Evolutionary conservation across 179 eudicot species (phyloP).

Genomic region (Pouteria campechiana): DNA sequence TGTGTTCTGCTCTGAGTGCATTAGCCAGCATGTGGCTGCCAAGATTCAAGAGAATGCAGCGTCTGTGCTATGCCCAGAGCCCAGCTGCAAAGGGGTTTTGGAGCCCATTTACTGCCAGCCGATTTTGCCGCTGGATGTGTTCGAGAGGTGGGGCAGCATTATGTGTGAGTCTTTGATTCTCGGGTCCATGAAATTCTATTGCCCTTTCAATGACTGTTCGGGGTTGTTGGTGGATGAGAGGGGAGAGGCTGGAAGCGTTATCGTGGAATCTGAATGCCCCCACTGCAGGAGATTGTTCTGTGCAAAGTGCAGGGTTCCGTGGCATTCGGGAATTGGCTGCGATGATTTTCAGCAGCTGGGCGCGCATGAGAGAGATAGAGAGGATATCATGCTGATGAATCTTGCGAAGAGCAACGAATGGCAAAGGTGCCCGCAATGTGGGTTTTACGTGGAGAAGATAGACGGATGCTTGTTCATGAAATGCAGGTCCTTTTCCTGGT

Average conservation of each 20-base stretch:
- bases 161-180: neutral
- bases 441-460: constrained; percentile 1
- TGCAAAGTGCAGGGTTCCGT: constrained; percentile 2
- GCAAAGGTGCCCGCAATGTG: constrained; percentile 2
- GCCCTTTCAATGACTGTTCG: neutral
- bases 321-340: constrained; percentile 3
- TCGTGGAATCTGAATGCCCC: constrained; percentile 1
- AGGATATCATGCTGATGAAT: neutral
- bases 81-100: neutral
- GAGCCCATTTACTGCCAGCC: neutral
- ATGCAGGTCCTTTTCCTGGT: constrained; percentile 2
- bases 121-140: neutral
- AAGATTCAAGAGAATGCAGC: neutral
- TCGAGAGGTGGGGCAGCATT: neutral
- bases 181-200: neutral
- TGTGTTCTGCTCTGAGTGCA: neutral
- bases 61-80: neutral
- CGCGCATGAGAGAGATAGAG: neutral
- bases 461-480: neutral
- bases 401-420: neutral
- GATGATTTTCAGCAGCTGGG: neutral
- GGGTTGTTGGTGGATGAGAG: neutral
- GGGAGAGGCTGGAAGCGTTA: neutral
- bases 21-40: neutral
- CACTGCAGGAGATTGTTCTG: constrained; percentile 3